phyloP scores from a whole-genome alignment of 345 rosid genomes.

The Mallotus nudiflorus region DNA sequence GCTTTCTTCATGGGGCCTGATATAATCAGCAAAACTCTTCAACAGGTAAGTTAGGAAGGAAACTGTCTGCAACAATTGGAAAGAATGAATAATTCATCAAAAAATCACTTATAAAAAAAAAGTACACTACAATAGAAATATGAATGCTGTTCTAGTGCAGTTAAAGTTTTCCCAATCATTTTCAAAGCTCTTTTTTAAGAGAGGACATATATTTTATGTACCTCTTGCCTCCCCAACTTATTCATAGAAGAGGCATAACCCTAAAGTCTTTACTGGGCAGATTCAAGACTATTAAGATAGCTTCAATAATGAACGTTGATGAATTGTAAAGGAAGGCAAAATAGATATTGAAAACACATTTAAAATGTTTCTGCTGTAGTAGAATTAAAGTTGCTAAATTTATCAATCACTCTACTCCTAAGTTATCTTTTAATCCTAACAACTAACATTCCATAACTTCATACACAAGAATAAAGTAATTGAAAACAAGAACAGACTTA shows the following conservation, averaged over 20 bases:
- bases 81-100: background rate
- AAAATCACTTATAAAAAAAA: background rate
- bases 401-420: background rate
- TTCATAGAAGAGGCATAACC: background rate
- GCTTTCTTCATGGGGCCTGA: slow-evolving; percentile 95
- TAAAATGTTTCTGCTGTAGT: background rate
- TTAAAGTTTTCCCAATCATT: background rate
- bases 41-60: slow-evolving; percentile 91
- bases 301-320: background rate
- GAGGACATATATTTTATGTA: background rate
- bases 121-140: background rate
- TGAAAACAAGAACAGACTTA: background rate
- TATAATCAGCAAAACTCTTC: slow-evolving; percentile 96
- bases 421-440: slow-evolving; percentile 1
- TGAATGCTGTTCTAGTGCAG: background rate
- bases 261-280: background rate
- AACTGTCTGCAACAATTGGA: slow-evolving; percentile 71
- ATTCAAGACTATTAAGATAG: background rate
- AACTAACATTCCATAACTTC: background rate
- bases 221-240: background rate
- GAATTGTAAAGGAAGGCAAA: background rate
- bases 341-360: background rate
- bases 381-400: background rate
- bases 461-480: background rate
- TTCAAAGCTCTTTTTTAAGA: background rate